Evolutionary conservation across 2,329 filamentous ascomycete genomes (phyloP), one percentile per base, ranked within the genome.

Genomic region (Monilinia aucupariae): DNA sequence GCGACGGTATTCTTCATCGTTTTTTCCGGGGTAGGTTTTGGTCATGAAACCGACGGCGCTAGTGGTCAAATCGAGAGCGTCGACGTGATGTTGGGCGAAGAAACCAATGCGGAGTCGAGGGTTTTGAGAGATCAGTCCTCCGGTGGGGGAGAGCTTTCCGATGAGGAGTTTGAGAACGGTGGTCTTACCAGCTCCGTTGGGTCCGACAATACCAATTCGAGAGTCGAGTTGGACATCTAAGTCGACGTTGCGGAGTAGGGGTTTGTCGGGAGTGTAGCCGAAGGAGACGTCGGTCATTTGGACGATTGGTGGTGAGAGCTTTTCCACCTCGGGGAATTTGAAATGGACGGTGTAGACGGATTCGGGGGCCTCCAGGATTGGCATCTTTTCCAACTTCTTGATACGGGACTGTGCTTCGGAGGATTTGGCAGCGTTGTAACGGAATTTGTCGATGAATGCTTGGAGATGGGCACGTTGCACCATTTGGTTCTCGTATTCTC

Each of bases 401-500:
- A 99, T 97, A 73, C 94, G 88, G 0, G 93, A 97, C 75, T 99
- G 94, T 1, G 94, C 94, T 80, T 99, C 94, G 10, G 93, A 96
- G 0, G 94, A 97, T 77, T 99, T 99, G 73, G 93, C 94, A 34
- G 94, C 94, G 74, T 99, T 99, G 83, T 99, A 99, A 60, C 94
- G 87, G 83, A 99, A 99, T 79, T 99, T 99, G 83, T 99, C 94
- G 78, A 99, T 99, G 78, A 99, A 99, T 34, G 91, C 88, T 80
- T 99, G 94, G 67, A 99, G 79, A 81, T 99, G 94, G 39, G 92
- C 91, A 70, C 94, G 85, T 76, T 93, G 86, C 0, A 83, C 91
- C 91, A 97, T 96, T 75, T 99, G 94, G 77, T 96, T 97, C 78
- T 99, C 94, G 78, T 99, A 99, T 77, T 99, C 94, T 72, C 91